Percentiles rank a stretch among this genome's conserved stretches.
These are phyloP conservation scores for Schizothecium vesticola DNA, from an alignment of 495 filamentous ascomycete species.

Conservation along the genomic window DNA sequence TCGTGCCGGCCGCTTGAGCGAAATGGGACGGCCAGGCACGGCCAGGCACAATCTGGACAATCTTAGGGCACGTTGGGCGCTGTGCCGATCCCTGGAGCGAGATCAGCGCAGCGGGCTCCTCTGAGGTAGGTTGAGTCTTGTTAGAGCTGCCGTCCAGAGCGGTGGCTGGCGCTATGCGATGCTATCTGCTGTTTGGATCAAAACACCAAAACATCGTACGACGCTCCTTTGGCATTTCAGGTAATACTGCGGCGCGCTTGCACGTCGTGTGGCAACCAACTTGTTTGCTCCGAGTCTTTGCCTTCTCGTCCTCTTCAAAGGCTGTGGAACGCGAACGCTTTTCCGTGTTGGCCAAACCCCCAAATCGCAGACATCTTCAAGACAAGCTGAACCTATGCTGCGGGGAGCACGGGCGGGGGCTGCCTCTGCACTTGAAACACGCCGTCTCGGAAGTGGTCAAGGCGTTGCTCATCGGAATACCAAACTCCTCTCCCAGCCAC, in stretches of 20 bases:
- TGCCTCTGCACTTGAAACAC: background rate
- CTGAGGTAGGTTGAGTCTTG: background rate
- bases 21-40: background rate
- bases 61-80: background rate
- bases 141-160: background rate
- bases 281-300: background rate
- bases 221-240: background rate
- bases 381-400: background rate
- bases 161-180: background rate
- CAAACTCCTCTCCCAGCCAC: background rate
- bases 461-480: background rate
- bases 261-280: background rate
- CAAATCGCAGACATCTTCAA: background rate
- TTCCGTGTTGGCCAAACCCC: background rate
- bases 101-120: background rate
- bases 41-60: background rate
- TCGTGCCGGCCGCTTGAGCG: slow-evolving; percentile 10
- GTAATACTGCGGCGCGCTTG: background rate
- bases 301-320: background rate
- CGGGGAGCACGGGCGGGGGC: background rate
- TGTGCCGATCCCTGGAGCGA: background rate
- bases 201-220: background rate
- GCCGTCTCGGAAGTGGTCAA: background rate
- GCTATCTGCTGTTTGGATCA: background rate
- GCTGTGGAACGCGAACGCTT: background rate